These are phyloP conservation scores for Excoecaria agallocha DNA, from an alignment of 345 rosid species.

Conservation along the genomic window DNA sequence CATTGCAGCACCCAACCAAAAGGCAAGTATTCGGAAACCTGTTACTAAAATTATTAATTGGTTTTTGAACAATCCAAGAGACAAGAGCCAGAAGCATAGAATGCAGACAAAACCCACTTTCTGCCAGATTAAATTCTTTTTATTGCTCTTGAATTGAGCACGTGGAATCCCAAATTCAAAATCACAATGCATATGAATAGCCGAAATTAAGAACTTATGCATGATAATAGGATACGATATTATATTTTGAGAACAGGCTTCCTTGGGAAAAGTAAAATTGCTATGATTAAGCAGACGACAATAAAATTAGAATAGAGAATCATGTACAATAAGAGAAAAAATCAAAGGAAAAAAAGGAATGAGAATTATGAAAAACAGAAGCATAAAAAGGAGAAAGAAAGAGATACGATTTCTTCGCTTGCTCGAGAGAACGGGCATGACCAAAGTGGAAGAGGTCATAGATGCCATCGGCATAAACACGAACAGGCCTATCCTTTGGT, in stretches of 20 bases:
- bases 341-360: not conserved
- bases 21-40: constrained; percentile 66
- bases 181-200: not conserved
- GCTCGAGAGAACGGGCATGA: constrained; percentile 34
- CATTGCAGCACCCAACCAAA: constrained; percentile 70
- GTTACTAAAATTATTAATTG: not conserved
- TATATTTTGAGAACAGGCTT: not conserved
- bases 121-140: not conserved
- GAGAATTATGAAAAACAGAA: not conserved
- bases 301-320: not conserved
- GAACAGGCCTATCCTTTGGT: constrained; percentile 15
- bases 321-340: not conserved
- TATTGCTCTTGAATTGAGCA: too few relatives aligned
- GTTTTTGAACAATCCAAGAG: not conserved
- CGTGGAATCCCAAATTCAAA: not conserved
- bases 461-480: constrained; percentile 33
- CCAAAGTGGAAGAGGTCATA: constrained; percentile 39
- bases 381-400: not conserved
- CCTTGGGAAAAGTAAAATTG: not conserved
- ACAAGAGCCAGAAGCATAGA: not conserved
- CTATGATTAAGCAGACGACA: not conserved
- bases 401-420: constrained; percentile 26
- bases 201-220: not conserved
- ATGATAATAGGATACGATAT: not conserved
- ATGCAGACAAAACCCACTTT: not conserved